Conservation (phyloP, 495 filamentous ascomycete genomes). For the Hypoxylon lienhwacheense region DNA sequence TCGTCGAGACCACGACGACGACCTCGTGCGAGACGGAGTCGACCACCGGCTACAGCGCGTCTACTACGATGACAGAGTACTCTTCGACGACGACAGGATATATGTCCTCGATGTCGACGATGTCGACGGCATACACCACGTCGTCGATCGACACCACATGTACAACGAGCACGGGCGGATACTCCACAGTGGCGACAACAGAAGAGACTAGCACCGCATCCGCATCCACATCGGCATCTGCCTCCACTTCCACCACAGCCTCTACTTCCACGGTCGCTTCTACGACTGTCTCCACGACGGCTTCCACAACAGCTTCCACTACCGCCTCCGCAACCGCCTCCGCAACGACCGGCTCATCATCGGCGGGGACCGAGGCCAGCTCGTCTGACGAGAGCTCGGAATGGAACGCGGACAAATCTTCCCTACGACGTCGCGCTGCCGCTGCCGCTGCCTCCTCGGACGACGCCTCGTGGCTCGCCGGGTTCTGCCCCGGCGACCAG, state of each 20-base stretch:
- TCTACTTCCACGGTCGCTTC: too few species aligned
- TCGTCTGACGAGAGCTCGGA: too few species aligned
- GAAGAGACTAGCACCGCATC: not conserved
- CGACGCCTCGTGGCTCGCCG: not conserved
- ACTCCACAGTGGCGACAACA: too few species aligned
- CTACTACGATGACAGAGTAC: not conserved
- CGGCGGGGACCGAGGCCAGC: too few species aligned
- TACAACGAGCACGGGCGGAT: too few species aligned
- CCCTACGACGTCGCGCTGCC: too few species aligned
- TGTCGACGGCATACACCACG: too few species aligned
- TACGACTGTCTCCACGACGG: too few species aligned
- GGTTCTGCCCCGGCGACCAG: constrained; percentile 53
- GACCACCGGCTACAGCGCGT: not conserved
- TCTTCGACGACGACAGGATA: not conserved
- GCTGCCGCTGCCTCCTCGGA: constrained; percentile 1
- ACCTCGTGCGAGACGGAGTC: not conserved
- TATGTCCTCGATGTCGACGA: too few species aligned
- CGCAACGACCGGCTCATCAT: too few species aligned
- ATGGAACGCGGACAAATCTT: too few species aligned
- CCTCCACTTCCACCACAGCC: not conserved
- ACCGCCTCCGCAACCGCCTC: not conserved
- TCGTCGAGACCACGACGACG: constrained; percentile 10
- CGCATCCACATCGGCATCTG: too few species aligned
- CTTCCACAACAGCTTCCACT: not conserved
- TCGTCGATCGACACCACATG: not conserved